Base-by-base conservation (phyloP, 805 yeast species). In the Candida xiaguanensis region DNA sequence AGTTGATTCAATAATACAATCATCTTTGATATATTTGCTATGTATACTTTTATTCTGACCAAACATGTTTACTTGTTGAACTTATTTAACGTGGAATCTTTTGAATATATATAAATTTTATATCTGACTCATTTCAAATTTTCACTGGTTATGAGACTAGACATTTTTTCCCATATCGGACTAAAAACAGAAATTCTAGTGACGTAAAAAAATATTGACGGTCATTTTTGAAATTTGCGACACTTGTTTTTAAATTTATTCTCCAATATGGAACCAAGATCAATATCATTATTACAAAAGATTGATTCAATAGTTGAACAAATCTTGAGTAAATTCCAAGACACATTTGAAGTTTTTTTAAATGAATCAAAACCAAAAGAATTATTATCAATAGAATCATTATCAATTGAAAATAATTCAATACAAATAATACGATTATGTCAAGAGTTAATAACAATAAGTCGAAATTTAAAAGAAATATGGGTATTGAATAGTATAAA, bases 401-500 rank as follows among this genome's bases (percentile, higher is more conserved):
- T 78, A 14, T 77, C 77, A 13, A 73, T 78, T 18, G 81, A 77
- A 47, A 64, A 76, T 15, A 74, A 75, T 46, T 70, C 80, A 0
- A 59, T 73, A 39, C 64, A 71, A 1, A 75, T 77, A 2, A 66
- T 77, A 8, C 57, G 80, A 38, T 58, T 76, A 12, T 69, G 78
- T 30, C 79, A 77, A 45, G 82, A 78, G 41, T 56, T 78, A 27
- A 53, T 78, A 11, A 52, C 68, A 1, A 63, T 77, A 2, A 73
- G 80, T 1, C 54, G 77, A 31, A 64, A 67, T 1, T 54, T 78
- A 33, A 72, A 73, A 47, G 82, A 77, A 51, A 65, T 73, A 3
- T 78, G 82, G 83, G 70, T 77, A 29, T 55, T 78, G 39, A 81
- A 80, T 2, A 75, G 77, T 17, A 59, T 76, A 39, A 74, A 74